These are phyloP conservation scores for Aspergillus egyptiacus DNA, from an alignment of 495 filamentous ascomycete genomes.

Conservation along the genomic window DNA sequence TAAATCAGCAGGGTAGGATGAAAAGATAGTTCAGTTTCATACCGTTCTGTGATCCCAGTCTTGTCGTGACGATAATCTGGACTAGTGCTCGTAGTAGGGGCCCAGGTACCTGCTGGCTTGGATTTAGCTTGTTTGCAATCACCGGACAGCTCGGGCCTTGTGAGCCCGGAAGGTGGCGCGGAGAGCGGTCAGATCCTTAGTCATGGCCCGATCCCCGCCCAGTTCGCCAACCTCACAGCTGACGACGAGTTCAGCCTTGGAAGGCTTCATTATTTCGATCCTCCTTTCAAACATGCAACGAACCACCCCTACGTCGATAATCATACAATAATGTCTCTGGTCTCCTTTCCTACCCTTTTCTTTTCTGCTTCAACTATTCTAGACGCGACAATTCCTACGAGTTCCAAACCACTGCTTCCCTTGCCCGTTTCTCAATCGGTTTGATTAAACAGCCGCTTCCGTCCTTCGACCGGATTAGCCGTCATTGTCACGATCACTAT, in stretches of 20 bases:
- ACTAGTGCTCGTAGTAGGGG: neutral
- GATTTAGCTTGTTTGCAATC: conserved; percentile 16
- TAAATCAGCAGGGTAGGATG: neutral
- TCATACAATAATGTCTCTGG: conserved; percentile 15
- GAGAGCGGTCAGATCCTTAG: conserved; percentile 6
- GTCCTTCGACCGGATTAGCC: conserved; percentile 9
- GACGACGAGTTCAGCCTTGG: too few species aligned
- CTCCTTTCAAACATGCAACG: neutral
- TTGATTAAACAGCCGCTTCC: conserved; percentile 14
- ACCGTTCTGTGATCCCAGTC: neutral
- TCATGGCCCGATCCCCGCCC: conserved; percentile 12
- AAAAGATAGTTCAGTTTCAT: neutral
- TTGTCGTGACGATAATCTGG: neutral
- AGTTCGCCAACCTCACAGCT: neutral
- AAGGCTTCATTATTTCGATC: neutral
- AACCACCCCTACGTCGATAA: conserved; percentile 4
- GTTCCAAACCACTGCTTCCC: conserved; percentile 9
- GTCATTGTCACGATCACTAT: neutral
- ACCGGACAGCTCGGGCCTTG: neutral
- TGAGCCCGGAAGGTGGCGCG: neutral
- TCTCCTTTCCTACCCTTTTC: neutral
- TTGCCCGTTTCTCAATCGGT: conserved; percentile 13
- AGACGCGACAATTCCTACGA: conserved; percentile 20
- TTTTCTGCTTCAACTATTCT: conserved; percentile 10
- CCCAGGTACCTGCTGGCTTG: neutral